Percentiles rank a stretch among this genome's conserved stretches.
These are phyloP conservation scores for Brassica napus DNA, from an alignment of 345 rosid genomes.

Conservation along the genomic window DNA sequence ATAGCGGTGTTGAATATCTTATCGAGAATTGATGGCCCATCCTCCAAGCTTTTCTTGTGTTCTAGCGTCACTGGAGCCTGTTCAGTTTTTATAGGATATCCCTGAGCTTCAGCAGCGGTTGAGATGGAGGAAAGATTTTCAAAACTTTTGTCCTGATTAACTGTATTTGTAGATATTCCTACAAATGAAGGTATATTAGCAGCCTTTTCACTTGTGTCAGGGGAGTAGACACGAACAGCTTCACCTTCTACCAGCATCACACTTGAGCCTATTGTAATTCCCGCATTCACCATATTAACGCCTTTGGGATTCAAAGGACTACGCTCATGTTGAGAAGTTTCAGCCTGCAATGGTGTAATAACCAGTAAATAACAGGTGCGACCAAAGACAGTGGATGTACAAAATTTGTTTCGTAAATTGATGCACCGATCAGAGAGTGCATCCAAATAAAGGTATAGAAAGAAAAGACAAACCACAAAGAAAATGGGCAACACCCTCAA, in stretches of 20 bases:
- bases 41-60: conserved; percentile 43
- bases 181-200: conserved; percentile 43
- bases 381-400: conserved; percentile 9
- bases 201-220: conserved; percentile 39
- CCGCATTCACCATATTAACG: conserved; percentile 39
- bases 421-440: not conserved
- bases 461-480: conserved; percentile 3
- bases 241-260: conserved; percentile 48
- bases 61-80: conserved; percentile 45
- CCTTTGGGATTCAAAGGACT: conserved; percentile 48
- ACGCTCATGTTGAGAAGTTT: conserved; percentile 52
- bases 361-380: conserved; percentile 14
- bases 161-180: conserved; percentile 44
- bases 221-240: conserved; percentile 33
- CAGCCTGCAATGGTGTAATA: conserved; percentile 50
- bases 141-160: conserved; percentile 36
- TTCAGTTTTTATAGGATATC: conserved; percentile 42
- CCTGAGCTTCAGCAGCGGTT: conserved; percentile 43
- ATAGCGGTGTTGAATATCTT: conserved; percentile 67
- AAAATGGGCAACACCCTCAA: conserved; percentile 2
- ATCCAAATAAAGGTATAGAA: conserved; percentile 1
- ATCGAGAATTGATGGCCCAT: conserved; percentile 71
- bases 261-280: conserved; percentile 41
- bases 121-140: conserved; percentile 45
- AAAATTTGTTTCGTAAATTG: not conserved